Conservation (phyloP, 2,329 filamentous ascomycete species). For the Pseudocercospora macadamiae region DNA sequence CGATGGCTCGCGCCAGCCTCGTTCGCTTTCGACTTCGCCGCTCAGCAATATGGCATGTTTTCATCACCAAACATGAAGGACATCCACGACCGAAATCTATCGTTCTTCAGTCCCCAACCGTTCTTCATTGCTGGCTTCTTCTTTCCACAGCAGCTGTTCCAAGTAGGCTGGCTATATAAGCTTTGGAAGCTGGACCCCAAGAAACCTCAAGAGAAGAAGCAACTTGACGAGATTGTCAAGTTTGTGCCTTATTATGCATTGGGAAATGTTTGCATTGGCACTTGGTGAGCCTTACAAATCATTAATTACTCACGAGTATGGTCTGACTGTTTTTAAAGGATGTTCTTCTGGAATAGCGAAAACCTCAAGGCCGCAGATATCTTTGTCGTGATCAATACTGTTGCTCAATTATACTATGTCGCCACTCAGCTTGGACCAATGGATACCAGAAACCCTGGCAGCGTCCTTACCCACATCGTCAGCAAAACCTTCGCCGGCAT, state of each 20-base stretch:
- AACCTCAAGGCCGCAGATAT: constrained; percentile 56
- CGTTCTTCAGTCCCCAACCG: constrained; percentile 62
- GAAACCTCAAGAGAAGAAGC: constrained; percentile 44
- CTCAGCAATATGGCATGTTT: constrained; percentile 63
- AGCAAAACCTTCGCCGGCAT: constrained; percentile 64
- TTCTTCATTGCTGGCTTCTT: constrained; percentile 64
- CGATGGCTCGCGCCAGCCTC: constrained; percentile 58
- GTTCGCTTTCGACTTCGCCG: constrained; percentile 60
- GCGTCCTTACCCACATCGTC: constrained; percentile 61
- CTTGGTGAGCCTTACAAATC: constrained; percentile 34
- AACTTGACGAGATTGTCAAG: constrained; percentile 55
- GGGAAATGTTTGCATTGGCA: constrained; percentile 63
- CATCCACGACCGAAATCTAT: constrained; percentile 60
- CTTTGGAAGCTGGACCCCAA: constrained; percentile 54
- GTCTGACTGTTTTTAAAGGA: constrained; percentile 41
- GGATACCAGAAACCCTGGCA: constrained; percentile 51
- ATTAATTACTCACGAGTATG: not conserved
- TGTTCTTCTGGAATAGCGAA: constrained; percentile 64
- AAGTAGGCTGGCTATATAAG: constrained; percentile 61
- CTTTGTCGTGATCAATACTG: constrained; percentile 60
- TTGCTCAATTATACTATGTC: constrained; percentile 59
- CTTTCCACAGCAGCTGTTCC: constrained; percentile 63
- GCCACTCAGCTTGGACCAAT: constrained; percentile 52
- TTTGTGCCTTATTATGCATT: constrained; percentile 60
- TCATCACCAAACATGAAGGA: constrained; percentile 62